phyloP scores from a whole-genome alignment of 1,139 yeast genomes.

The Saccharomyces hybrid region DNA sequence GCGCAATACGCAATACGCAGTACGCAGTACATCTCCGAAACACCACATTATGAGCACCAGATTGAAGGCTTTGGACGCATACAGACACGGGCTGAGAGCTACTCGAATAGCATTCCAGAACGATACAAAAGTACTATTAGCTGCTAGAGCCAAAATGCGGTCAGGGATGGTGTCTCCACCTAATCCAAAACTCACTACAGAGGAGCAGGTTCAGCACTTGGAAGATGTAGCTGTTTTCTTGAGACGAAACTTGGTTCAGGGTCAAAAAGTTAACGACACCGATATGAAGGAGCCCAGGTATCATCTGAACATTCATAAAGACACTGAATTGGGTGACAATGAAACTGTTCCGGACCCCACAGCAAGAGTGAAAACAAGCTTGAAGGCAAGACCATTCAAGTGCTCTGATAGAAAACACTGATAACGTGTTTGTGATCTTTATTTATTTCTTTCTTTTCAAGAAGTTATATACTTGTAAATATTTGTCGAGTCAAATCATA shows the following conservation, averaged over 20 bases:
- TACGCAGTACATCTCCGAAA: background rate
- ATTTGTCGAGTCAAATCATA: background rate
- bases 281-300: constrained; percentile 30
- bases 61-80: constrained; percentile 44
- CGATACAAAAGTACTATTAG: constrained; percentile 46
- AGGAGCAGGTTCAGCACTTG: constrained; percentile 52
- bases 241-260: constrained; percentile 76
- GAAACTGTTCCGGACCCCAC: constrained; percentile 37
- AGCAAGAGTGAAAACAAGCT: constrained; percentile 28
- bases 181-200: constrained; percentile 34
- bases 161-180: constrained; percentile 48
- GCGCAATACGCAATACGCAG: background rate
- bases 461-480: background rate
- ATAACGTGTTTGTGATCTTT: background rate
- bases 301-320: constrained; percentile 60
- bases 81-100: constrained; percentile 64
- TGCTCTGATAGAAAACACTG: constrained; percentile 1
- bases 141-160: constrained; percentile 61
- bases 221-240: constrained; percentile 65
- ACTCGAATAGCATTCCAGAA: constrained; percentile 57
- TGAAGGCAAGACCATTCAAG: constrained; percentile 7
- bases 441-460: background rate
- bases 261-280: constrained; percentile 45
- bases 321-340: constrained; percentile 88
- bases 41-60: background rate